Base-by-base conservation (phyloP, 352 stramenopile species). In the Globisporangium orthogonon region DNA sequence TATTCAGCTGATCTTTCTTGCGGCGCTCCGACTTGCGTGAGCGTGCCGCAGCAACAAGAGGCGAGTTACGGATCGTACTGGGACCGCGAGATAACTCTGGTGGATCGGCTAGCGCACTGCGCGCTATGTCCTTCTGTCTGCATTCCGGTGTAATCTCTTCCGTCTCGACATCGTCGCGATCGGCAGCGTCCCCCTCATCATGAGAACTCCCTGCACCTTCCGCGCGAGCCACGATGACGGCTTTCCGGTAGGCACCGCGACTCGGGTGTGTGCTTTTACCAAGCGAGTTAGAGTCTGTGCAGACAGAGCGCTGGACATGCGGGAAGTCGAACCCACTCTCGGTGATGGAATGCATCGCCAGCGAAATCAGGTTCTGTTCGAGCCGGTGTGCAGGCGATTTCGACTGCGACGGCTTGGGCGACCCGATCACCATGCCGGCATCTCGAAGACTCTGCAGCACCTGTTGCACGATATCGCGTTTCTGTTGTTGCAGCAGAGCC, bases 251-350 rank as follows among this genome's bases (percentile, higher is more conserved):
- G 5, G 7, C 33, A 9, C 5, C 9, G 7, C 33, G 33, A 23
- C 2, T 47, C 6, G 9, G 41, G 15, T 28, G 15, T 47, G 23
- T 23, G 23, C 23, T 23, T 23, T 23, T 23, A 23, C 41, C 15
- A 17, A 28, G 41, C 41, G 41, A 47, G 41, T 23, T 30, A 11
- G 56, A 31, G 33, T 40, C 18, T 17, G 9, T 18, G 31, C 58
- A 48, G 35, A 45, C 33, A n/a, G 29, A 40, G 48, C 29, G 50
- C 66, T 71, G 64, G 1, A 89, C 78, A 37, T 89, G 76, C 7
- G 81, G 76, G 41, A 81, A 86, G 54, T 86, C 49, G 4, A 91
- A 56, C 23, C 76, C 78, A 40, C 71, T 83, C 33, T 91, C 72
- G 6, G 67, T 67, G 1, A 89, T 61, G n/a, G 81, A 91, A 29